Conservation (phyloP, 768 basidiomycete species). For the Pleurotus eryngii region DNA sequence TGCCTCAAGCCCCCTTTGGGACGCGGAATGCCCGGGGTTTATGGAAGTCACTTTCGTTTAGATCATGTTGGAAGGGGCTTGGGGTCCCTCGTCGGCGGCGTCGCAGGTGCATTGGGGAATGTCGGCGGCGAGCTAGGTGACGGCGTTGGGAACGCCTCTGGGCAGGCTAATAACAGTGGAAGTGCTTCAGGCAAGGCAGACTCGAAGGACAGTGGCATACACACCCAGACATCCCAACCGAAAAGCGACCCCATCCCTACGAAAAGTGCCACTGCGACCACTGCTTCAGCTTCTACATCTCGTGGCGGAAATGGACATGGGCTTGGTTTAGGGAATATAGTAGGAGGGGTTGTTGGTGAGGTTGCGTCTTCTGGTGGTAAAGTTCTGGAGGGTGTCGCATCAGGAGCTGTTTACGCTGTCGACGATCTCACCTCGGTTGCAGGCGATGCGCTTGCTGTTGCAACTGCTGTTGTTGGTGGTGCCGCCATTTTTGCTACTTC, state of each 20-base stretch:
- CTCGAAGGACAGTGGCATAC: background rate
- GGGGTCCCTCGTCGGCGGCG: conserved; percentile 42
- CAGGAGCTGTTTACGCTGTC: background rate
- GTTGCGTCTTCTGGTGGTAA: background rate
- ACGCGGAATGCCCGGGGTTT: background rate
- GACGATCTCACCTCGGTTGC: background rate
- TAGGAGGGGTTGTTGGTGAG: background rate
- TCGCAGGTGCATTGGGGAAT: conserved; percentile 34
- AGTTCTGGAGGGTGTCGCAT: background rate
- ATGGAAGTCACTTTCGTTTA: conserved; percentile 1
- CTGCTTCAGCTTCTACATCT: background rate
- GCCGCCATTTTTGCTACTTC: background rate
- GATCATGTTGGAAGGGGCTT: conserved; percentile 1
- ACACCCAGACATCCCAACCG: background rate
- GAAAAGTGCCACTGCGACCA: background rate
- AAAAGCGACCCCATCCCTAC: background rate
- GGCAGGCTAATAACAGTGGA: conserved; percentile 22
- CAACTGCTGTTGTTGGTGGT: conserved; percentile 2
- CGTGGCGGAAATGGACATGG: background rate
- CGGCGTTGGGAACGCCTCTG: conserved; percentile 6
- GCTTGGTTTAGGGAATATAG: background rate
- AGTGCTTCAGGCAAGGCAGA: conserved; percentile 13
- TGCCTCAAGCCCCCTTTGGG: background rate
- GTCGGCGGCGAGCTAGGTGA: conserved; percentile 10
- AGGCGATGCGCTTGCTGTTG: background rate